A percentile compares a stretch with the other conserved stretches of the same genome.
phyloP scores from a whole-genome alignment of 257 asterid genomes.

The Ophiorrhiza pumila region DNA sequence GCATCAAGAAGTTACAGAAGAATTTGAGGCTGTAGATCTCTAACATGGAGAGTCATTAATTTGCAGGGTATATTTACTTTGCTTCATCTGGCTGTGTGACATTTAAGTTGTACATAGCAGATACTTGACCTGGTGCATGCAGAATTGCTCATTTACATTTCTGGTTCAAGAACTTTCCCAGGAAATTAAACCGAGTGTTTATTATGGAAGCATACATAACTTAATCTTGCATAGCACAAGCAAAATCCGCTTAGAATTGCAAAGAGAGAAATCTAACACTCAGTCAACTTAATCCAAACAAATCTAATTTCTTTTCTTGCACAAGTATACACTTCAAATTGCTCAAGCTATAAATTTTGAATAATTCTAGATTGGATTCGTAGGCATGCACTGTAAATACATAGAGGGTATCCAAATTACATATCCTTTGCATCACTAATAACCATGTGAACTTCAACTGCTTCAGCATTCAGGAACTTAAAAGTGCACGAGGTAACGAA shows the following conservation, averaged over 20 bases:
- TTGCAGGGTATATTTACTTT: not conserved
- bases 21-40: not conserved
- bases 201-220: not conserved
- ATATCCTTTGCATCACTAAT: not conserved
- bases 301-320: not conserved
- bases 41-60: slow-evolving; percentile 2
- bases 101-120: too few relatives aligned
- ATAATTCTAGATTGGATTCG: not conserved
- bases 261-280: not conserved
- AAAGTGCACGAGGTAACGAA: not conserved
- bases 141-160: not conserved
- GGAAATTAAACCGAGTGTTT: not conserved
- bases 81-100: not conserved
- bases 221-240: not conserved
- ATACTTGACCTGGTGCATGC: slow-evolving; percentile 3
- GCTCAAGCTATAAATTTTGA: not conserved
- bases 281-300: not conserved
- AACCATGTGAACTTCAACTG: not conserved
- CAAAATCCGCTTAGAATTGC: not conserved
- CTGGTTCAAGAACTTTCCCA: not conserved
- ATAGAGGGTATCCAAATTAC: not conserved
- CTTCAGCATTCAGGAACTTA: not conserved
- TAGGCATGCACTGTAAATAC: not conserved
- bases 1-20: not conserved
- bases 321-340: not conserved